Evolutionary conservation across 2,329 filamentous ascomycete genomes (phyloP).

Genomic region (Blastomyces silverae): DNA sequence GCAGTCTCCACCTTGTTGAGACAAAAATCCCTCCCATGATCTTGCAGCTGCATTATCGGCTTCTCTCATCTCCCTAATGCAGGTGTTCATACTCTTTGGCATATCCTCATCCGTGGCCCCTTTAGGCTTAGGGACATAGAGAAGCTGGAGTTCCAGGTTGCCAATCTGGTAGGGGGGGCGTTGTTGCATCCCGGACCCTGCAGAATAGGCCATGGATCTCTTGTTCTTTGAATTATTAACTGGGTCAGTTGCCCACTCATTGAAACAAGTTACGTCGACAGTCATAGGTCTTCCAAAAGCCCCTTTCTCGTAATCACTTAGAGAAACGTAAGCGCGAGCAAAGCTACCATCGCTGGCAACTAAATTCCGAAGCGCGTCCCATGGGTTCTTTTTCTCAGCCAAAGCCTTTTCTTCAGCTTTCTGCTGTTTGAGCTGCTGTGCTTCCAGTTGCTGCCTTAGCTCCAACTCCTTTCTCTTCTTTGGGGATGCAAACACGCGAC

Average conservation of each 20-base stretch:
- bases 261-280: constrained; percentile 91
- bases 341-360: constrained; percentile 91
- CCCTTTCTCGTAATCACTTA: constrained; percentile 83
- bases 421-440: constrained; percentile 62
- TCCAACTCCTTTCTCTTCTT: constrained; percentile 97
- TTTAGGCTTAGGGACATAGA: constrained; percentile 91
- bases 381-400: constrained; percentile 56
- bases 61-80: constrained; percentile 85
- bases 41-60: constrained; percentile 73
- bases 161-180: constrained; percentile 93
- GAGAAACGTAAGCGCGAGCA: constrained; percentile 82
- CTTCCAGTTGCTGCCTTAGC: constrained; percentile 72
- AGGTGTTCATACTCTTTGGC: constrained; percentile 99
- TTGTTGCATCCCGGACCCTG: constrained; percentile 53
- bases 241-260: constrained; percentile 90
- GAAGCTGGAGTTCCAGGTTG: constrained; percentile 84
- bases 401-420: constrained; percentile 52
- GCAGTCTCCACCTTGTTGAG: constrained; percentile 96
- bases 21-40: constrained; percentile 81
- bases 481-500: constrained; percentile 84
- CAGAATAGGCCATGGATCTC: constrained; percentile 58
- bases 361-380: constrained; percentile 78
- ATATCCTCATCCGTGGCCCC: constrained; percentile 85
- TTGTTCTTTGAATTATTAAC: constrained; percentile 93
- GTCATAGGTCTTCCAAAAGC: constrained; percentile 84